These are phyloP conservation scores for Umbelopsis ramanniana DNA, from an alignment of 192 early-diverging fungal species.

Conservation along the genomic window DNA sequence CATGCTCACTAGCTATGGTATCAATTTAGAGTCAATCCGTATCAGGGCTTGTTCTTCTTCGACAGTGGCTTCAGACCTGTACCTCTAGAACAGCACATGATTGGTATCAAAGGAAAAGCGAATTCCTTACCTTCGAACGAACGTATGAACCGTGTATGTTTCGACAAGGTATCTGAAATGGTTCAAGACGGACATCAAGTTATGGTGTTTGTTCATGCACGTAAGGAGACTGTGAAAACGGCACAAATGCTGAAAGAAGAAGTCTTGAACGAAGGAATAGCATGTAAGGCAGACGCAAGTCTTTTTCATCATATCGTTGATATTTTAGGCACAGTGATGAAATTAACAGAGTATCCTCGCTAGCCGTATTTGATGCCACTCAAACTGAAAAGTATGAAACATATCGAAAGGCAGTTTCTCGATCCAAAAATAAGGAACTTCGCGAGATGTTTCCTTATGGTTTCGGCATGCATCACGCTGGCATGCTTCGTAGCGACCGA, in stretches of 20 bases:
- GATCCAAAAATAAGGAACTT: slow-evolving; percentile 51
- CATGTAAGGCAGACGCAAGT: neutral
- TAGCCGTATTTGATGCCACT: slow-evolving; percentile 65
- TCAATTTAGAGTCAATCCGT: slow-evolving; percentile 65
- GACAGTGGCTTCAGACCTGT: slow-evolving; percentile 92
- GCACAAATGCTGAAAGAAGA: slow-evolving; percentile 66
- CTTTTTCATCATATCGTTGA: neutral
- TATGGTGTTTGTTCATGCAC: slow-evolving; percentile 95
- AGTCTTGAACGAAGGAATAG: slow-evolving; percentile 3
- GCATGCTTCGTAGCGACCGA: slow-evolving; percentile 91
- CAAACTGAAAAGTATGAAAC: slow-evolving; percentile 53
- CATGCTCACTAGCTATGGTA: neutral
- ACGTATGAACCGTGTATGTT: slow-evolving; percentile 96
- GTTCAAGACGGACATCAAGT: slow-evolving; percentile 81
- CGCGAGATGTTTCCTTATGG: slow-evolving; percentile 93
- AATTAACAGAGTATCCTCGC: no score
- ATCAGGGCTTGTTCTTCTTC: slow-evolving; percentile 89
- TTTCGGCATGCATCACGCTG: slow-evolving; percentile 96
- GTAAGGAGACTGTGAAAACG: slow-evolving; percentile 97
- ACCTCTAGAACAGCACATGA: slow-evolving; percentile 94
- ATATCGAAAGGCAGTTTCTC: slow-evolving; percentile 50
- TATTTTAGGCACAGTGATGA: no score
- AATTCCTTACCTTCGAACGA: slow-evolving; percentile 77
- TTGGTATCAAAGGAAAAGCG: slow-evolving; percentile 93
- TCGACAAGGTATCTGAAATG: slow-evolving; percentile 93